phyloP scores from a whole-genome alignment of 2,329 filamentous ascomycete species.

The Penicillium sp. region DNA sequence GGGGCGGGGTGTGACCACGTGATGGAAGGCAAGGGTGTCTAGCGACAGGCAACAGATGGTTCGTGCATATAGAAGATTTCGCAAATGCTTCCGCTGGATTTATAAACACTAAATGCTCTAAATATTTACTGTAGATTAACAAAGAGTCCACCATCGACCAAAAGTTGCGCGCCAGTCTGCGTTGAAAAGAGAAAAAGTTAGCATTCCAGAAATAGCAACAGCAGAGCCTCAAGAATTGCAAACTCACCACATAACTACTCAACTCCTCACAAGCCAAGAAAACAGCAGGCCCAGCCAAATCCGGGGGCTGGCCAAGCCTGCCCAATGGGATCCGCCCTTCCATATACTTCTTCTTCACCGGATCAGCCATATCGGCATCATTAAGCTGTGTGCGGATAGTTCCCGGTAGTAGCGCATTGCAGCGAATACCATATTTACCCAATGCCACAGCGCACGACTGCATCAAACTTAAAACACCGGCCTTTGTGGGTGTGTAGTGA shows the following conservation, averaged over 20 bases:
- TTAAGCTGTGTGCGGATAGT: constrained; percentile 84
- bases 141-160: constrained; percentile 87
- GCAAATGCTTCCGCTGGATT: not conserved
- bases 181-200: not conserved
- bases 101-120: not conserved
- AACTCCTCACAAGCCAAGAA: constrained; percentile 79
- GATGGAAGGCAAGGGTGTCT: no score
- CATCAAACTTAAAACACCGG: constrained; percentile 77
- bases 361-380: constrained; percentile 75
- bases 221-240: not conserved
- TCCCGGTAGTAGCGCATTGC: constrained; percentile 80
- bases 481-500: constrained; percentile 89
- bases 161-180: constrained; percentile 72
- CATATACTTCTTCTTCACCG: constrained; percentile 73
- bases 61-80: no score
- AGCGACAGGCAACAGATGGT: no score
- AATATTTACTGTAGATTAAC: constrained; percentile 73
- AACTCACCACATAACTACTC: constrained; percentile 69
- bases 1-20: no score
- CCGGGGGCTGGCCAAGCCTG: constrained; percentile 68
- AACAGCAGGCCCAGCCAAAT: constrained; percentile 80
- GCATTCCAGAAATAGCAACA: not conserved
- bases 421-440: constrained; percentile 73
- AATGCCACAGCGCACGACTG: constrained; percentile 79
- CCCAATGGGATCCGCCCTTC: constrained; percentile 78